A percentile compares a stretch with the other conserved stretches of the same genome.
phyloP scores from a whole-genome alignment of 177 flowering plant species.

The Vitis hybrid region DNA sequence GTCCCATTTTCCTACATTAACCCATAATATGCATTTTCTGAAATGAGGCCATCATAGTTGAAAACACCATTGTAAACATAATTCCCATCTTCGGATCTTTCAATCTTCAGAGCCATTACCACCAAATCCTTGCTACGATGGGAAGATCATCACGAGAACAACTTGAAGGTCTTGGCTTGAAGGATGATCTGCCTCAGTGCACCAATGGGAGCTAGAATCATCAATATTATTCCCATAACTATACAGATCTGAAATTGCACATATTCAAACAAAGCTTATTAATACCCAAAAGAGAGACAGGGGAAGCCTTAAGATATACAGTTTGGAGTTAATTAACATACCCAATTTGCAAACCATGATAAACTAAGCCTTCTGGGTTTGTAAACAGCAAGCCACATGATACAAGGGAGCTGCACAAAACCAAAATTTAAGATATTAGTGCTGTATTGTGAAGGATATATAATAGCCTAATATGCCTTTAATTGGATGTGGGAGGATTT shows the following conservation, averaged over 20 bases:
- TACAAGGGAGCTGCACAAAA: slow-evolving; percentile 49
- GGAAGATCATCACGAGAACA: slow-evolving; percentile 22
- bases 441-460: neutral
- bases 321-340: slow-evolving; percentile 1
- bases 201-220: slow-evolving; percentile 33
- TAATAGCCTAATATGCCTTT: no score
- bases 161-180: slow-evolving; percentile 20
- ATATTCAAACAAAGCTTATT: neutral
- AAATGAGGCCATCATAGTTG: no score
- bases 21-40: no score
- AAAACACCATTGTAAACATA: no score
- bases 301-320: no score
- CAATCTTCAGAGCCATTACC: no score
- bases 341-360: slow-evolving; percentile 53
- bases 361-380: slow-evolving; percentile 44
- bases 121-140: no score
- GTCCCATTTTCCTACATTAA: no score
- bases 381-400: slow-evolving; percentile 45
- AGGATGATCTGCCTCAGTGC: slow-evolving; percentile 22
- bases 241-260: slow-evolving; percentile 24
- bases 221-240: slow-evolving; percentile 20
- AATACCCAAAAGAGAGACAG: neutral
- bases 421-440: neutral
- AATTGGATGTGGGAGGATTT: neutral
- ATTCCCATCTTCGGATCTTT: no score